phyloP scores from a whole-genome alignment of 108 stramenopile genomes.

The Chaetoceros tenuissimus region DNA sequence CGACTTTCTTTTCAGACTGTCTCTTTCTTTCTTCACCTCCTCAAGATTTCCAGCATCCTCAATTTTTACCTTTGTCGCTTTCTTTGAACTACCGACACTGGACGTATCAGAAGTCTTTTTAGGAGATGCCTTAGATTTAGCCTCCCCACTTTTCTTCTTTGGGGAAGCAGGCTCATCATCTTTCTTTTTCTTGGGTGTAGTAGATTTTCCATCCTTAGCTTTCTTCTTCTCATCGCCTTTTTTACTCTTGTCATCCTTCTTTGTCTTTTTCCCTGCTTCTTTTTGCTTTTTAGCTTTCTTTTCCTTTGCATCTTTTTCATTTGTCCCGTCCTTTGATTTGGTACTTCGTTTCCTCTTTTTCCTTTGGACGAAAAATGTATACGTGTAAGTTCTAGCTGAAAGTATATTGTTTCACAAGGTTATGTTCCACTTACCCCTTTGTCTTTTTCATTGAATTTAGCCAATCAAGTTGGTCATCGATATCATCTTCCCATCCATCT shows the following conservation, averaged over 20 bases:
- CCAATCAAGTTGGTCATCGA: conserved; percentile 43
- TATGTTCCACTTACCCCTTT: background rate
- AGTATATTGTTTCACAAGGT: no score
- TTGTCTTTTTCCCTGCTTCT: background rate
- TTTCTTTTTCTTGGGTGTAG: conserved; percentile 18
- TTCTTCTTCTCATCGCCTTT: conserved; percentile 11
- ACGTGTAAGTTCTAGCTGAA: no score
- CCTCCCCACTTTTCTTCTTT: background rate
- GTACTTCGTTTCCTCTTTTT: no score
- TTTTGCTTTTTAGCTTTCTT: conserved; percentile 7
- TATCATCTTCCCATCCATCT: conserved; percentile 53
- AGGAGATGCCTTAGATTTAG: background rate
- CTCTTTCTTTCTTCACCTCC: conserved; percentile 10
- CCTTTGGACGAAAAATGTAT: no score
- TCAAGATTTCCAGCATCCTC: background rate
- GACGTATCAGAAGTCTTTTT: background rate
- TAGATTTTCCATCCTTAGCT: conserved; percentile 22
- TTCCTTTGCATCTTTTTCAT: conserved; percentile 6
- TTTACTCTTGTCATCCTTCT: conserved; percentile 10
- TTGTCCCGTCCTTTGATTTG: no score
- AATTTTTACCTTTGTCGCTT: conserved; percentile 1
- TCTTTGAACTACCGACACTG: conserved; percentile 2
- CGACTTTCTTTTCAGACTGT: conserved; percentile 12
- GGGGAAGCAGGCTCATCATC: background rate
- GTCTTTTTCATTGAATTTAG: conserved; percentile 5